These are phyloP conservation scores for Rhododendron kiyosumense DNA, from an alignment of 148 eudicot genomes.

Conservation along the genomic window DNA sequence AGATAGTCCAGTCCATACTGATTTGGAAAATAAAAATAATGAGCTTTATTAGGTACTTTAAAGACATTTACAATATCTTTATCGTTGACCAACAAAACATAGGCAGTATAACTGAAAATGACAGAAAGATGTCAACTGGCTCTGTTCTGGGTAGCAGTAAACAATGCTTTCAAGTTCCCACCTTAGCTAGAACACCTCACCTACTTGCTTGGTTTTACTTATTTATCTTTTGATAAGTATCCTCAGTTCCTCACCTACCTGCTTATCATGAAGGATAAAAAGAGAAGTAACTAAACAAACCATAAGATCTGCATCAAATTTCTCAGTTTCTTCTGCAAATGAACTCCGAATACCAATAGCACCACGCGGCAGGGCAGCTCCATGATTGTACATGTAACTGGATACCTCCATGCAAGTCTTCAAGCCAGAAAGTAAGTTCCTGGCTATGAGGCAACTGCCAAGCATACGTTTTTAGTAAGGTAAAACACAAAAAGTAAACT, in stretches of 20 bases:
- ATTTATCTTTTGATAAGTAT: background rate
- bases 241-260: background rate
- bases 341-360: slow-evolving; percentile 30
- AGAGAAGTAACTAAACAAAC: slow-evolving; percentile 28
- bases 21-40: background rate
- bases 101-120: background rate
- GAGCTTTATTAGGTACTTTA: background rate
- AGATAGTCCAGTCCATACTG: slow-evolving; percentile 1
- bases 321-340: slow-evolving; percentile 40
- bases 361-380: slow-evolving; percentile 34
- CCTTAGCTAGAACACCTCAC: slow-evolving; percentile 5
- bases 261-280: background rate
- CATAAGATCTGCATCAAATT: slow-evolving; percentile 37
- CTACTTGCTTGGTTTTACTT: background rate
- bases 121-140: background rate
- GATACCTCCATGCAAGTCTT: slow-evolving; percentile 84
- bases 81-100: background rate
- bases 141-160: slow-evolving; percentile 1
- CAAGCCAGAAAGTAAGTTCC: slow-evolving; percentile 78
- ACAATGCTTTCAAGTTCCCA: background rate
- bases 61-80: background rate
- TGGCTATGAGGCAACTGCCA: slow-evolving; percentile 87
- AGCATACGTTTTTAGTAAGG: slow-evolving; percentile 13
- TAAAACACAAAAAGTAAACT: background rate
- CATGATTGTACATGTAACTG: slow-evolving; percentile 57